Conservation (phyloP, 768 basidiomycete species). For the Cystobasidium ongulense region DNA sequence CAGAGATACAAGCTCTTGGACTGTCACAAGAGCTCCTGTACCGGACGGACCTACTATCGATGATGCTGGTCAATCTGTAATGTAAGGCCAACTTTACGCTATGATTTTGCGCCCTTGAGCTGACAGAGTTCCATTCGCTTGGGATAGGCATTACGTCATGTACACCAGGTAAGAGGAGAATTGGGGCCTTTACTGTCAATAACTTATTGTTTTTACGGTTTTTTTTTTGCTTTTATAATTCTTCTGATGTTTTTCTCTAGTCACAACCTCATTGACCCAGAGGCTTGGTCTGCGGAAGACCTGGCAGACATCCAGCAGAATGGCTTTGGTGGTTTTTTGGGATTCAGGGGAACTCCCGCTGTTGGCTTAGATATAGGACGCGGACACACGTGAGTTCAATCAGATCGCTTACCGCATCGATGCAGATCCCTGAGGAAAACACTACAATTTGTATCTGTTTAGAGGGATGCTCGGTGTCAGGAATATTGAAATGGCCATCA, state of each 20-base stretch:
- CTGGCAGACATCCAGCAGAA: not conserved
- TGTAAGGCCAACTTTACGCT: not conserved
- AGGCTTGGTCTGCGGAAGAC: not conserved
- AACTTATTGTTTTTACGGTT: not conserved
- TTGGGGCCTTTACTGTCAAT: not conserved
- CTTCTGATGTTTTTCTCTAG: not conserved
- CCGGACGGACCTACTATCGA: slow-evolving; percentile 7
- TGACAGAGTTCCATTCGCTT: not conserved
- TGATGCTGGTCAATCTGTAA: not conserved
- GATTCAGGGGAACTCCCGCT: not conserved
- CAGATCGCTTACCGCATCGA: not conserved
- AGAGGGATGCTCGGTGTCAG: not conserved
- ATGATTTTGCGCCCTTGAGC: not conserved
- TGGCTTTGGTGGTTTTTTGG: slow-evolving; percentile 9
- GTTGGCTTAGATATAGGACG: not conserved
- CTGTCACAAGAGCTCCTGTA: not conserved
- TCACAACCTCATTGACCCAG: not conserved
- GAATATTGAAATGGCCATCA: slow-evolving; percentile 2
- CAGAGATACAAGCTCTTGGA: not conserved
- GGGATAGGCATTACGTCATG: slow-evolving; percentile 18
- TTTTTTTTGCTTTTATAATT: not conserved
- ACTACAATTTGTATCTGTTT: not conserved
- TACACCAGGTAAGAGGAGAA: slow-evolving; percentile 2
- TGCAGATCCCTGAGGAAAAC: not conserved
- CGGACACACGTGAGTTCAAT: not conserved